Evolutionary conservation across 108 stramenopile species (phyloP), one percentile per base, ranked within the genome.

Genomic region (Halocafeteria seosinensis): DNA sequence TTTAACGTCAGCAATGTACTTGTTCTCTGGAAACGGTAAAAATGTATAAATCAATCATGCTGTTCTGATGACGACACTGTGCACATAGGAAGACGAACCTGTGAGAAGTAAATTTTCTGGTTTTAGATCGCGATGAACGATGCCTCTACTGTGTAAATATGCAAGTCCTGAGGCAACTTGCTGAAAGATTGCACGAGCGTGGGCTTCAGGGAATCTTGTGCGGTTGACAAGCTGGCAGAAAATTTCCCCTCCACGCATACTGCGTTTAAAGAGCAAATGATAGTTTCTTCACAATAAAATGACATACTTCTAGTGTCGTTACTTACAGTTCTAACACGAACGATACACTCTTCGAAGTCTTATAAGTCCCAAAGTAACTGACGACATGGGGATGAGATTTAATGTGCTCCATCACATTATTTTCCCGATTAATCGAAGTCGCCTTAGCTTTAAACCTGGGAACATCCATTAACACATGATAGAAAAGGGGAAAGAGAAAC

Each of bases 161-260:
- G 90, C 84, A 9, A 96, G 86, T 13, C 90, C 88, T 4, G 86
- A 86, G 61, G 87, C 80, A 86, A 92, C 88, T 71, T 87, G 86
- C 28, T 76, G 67, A 0, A 94, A 81, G 28, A 91, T 65, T n/a
- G 53, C 55, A 31, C 89, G 89, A 1, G 95, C 95, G 66, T 8
- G 21, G 5, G 17, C 17, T 35, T 59, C 57, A 13, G 6, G 17
- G 27, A 27, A 3, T 11, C 34, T 35, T 2, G 34, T 35, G 34
- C 13, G 17, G 2, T 59, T 33, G 57, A 59, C 28, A 11, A 59
- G 57, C 34, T n/a, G 57, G 34, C 36, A 12, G 57, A 59, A 59
- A 1, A 59, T 17, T 35, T 59, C 57, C 12, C 57, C 57, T 13
- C 57, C 57, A 11, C 13, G 17, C 57, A 59, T 53, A 30, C n/a